Evolutionary conservation across 208 protist species (phyloP), one percentile per base, ranked within the genome.

Genomic region (Trypanosoma vivax): DNA sequence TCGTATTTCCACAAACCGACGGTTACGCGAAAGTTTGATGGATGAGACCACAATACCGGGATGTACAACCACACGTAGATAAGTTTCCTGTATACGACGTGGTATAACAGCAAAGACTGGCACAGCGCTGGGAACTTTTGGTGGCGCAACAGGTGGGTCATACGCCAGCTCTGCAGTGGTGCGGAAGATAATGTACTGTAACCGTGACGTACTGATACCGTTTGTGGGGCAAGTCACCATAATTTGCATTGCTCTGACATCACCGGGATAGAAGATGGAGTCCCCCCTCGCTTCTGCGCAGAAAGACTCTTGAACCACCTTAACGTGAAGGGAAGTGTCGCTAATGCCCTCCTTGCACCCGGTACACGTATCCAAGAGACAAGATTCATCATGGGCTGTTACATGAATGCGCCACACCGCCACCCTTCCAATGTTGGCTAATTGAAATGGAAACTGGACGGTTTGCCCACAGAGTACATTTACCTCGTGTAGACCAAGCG

Each of bases 21-120:
- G 53, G 67, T 94, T 76, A 43, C 67, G 71, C 3, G 79, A 88
- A 16, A 90, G 69, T 4, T 43, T 31, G 5, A 92, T 52, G 2
- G 69, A 78, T 9, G 65, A 76, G 7, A 90, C 71, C 16, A 65
- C 60, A 5, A 94, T 56, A 28, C 76, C 79, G 19, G 84, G 76
- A 7, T 73, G 68, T 23, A 88, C 65, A 58, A 81, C 88, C n/a
- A 94, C 71, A 1, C 81, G 76, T 66, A 91, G 73, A 18, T 70
- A 74, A n/a, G 83, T 90, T 64, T 94, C 83, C 13, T 74, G 76
- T 6, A 92, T 76, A 45, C 83, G 83, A 1, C 82, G 61, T 9
- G 88, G 88, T 47, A 92, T 88, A 46, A 94, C 77, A 35, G 77
- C 88, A 69, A 88, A 92, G 2, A 94, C 78, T 6, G 88, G 88